Evolutionary conservation across 495 filamentous ascomycete species (phyloP).

Genomic region (Xylaria castorea): DNA sequence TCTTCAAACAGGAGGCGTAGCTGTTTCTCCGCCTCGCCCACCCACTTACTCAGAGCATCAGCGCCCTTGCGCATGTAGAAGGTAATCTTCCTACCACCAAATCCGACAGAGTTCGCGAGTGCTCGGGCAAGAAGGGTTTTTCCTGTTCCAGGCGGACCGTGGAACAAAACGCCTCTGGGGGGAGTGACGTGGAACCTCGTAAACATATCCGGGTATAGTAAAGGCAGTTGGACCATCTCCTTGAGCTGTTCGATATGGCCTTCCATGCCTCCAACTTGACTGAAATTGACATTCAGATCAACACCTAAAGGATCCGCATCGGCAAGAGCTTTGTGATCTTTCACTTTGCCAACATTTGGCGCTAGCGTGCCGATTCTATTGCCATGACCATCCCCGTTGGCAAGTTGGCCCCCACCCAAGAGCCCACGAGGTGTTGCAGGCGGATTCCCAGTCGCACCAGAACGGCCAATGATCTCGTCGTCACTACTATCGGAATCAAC

Average conservation of each 20-base stretch:
- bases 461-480: slow-evolving; percentile 74
- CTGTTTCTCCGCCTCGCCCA: slow-evolving; percentile 96
- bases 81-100: slow-evolving; percentile 87
- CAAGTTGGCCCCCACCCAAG: slow-evolving; percentile 44
- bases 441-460: slow-evolving; percentile 64
- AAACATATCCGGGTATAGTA: slow-evolving; percentile 97
- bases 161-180: slow-evolving; percentile 92
- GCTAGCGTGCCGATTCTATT: slow-evolving; percentile 70
- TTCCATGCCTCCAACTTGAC: slow-evolving; percentile 87
- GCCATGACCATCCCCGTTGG: slow-evolving; percentile 66
- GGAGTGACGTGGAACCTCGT: slow-evolving; percentile 88
- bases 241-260: slow-evolving; percentile 94
- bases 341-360: slow-evolving; percentile 87
- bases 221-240: slow-evolving; percentile 94
- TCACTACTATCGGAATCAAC: slow-evolving; percentile 96
- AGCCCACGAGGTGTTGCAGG: slow-evolving; percentile 69
- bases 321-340: slow-evolving; percentile 76
- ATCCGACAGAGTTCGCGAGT: slow-evolving; percentile 77
- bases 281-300: slow-evolving; percentile 89
- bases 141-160: slow-evolving; percentile 95
- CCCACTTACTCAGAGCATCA: slow-evolving; percentile 97
- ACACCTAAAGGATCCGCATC: slow-evolving; percentile 95
- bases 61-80: slow-evolving; percentile 99
- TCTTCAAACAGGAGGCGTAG: slow-evolving; percentile 94
- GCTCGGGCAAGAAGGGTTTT: slow-evolving; percentile 95